Evolutionary conservation across 306 rosid genomes (phyloP), one percentile per base, ranked within the genome.

Genomic region (Astragalus membranaceus): DNA sequence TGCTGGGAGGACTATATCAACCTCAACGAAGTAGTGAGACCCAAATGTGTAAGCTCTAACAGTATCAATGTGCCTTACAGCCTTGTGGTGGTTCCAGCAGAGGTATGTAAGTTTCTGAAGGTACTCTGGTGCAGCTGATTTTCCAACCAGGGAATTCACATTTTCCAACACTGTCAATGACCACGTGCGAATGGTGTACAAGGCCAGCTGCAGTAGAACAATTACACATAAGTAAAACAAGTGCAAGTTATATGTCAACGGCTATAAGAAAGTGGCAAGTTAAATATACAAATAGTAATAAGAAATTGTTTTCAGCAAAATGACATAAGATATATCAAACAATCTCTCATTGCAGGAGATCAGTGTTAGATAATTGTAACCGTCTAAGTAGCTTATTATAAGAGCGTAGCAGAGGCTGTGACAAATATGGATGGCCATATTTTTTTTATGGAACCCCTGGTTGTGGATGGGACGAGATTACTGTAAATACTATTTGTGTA

Each of bases 141-240:
- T 85, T 78, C 98, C 98, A 11, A 88, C 98, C 20, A 93, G 88
- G 66, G 97, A 88, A 49, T 93, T 88, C 67, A 93, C 98, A 44
- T 93, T 93, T 80, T 93, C 98, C 78, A 93, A 77, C 69, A 93
- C 98, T 0, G 97, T 93, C 90, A 90, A 54, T 1, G 98, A 93
- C 97, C 98, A 93, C 14, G 97, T 93, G 68, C 96, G 96, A 50
- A 93, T 87, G 1, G 98, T 90, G 85, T 93, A 93, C 83, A 93
- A 64, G 48, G 97, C 98, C 72, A 93, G 84, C 98, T 93, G 90
- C 82, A 72, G 72, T 8, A 65, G 35, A 68, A 26, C 50, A 75
- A 70, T 65, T 26, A 59, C 3, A 59, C 46, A 14, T 54, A 53
- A 47, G 69, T 56, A 59, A 50, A 43, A 26, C 26, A 49, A n/a